These are phyloP conservation scores for Notholithocarpus densiflorus DNA, from an alignment of 306 rosid genomes.

Conservation along the genomic window DNA sequence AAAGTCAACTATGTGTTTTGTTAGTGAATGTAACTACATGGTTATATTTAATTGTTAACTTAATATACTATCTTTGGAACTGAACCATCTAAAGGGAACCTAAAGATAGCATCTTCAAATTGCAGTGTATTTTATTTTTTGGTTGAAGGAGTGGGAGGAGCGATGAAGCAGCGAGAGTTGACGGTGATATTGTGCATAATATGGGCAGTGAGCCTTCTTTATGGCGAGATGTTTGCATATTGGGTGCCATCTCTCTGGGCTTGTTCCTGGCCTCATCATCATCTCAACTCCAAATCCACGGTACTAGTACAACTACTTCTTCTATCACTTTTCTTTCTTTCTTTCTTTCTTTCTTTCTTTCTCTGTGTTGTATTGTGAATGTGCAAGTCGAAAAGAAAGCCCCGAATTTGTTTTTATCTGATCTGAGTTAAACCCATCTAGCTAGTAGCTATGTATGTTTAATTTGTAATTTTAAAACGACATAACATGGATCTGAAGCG, in stretches of 20 bases:
- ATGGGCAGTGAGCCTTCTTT: slow-evolving; percentile 64
- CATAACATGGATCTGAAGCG: too few relatives aligned
- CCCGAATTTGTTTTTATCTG: neutral
- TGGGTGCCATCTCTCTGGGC: slow-evolving; percentile 51
- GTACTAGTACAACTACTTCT: slow-evolving; percentile 19
- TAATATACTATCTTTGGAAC: too few relatives aligned
- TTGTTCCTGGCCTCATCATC: slow-evolving; percentile 73
- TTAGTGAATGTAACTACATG: too few relatives aligned
- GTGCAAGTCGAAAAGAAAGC: neutral
- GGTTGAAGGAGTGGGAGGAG: neutral
- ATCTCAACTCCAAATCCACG: slow-evolving; percentile 36
- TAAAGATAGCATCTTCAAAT: too few relatives aligned
- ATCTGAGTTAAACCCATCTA: neutral
- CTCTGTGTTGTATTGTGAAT: neutral
- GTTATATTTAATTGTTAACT: too few relatives aligned
- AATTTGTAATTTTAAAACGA: neutral
- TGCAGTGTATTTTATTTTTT: too few relatives aligned
- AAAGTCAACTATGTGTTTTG: too few relatives aligned
- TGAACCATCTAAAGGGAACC: too few relatives aligned
- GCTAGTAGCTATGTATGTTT: neutral
- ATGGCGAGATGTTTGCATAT: slow-evolving; percentile 69
- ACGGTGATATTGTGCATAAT: slow-evolving; percentile 45
- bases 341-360: neutral
- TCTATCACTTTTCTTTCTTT: neutral
- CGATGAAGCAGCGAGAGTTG: slow-evolving; percentile 70